Evolutionary conservation across 2,329 filamentous ascomycete genomes (phyloP).

Genomic region (Apiospora rasikravindrae): DNA sequence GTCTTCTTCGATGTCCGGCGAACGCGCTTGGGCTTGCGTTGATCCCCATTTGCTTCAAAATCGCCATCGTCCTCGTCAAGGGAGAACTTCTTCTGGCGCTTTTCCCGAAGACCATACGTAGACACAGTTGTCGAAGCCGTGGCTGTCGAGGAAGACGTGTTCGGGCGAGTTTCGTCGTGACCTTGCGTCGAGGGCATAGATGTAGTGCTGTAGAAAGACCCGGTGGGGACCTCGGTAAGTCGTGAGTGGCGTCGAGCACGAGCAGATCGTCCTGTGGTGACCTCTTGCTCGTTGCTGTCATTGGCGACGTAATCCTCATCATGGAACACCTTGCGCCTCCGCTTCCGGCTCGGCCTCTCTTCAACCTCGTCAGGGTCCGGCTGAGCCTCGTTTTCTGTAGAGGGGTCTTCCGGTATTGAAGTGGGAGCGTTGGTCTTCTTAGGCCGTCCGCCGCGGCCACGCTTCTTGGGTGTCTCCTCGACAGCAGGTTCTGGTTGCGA

Average conservation of each 20-base stretch:
- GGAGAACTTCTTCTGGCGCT: constrained; percentile 59
- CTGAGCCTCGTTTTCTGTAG: constrained; percentile 23
- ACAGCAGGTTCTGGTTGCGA: constrained; percentile 26
- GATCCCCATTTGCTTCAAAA: constrained; percentile 31
- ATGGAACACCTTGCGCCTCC: constrained; percentile 23
- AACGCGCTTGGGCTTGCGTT: constrained; percentile 37
- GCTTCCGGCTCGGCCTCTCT: constrained; percentile 25
- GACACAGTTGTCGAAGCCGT: constrained; percentile 56
- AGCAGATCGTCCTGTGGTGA: not conserved
- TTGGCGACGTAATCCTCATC: constrained; percentile 22
- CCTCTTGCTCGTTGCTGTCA: constrained; percentile 13
- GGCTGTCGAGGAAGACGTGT: constrained; percentile 58
- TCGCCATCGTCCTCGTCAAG: constrained; percentile 49
- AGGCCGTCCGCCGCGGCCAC: constrained; percentile 38
- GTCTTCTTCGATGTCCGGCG: constrained; percentile 36
- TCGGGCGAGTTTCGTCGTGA: constrained; percentile 56
- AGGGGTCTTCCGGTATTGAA: constrained; percentile 28
- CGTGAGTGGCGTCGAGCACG: constrained; percentile 28
- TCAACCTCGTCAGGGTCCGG: constrained; percentile 22
- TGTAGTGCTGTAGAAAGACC: constrained; percentile 46
- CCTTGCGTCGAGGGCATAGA: constrained; percentile 40
- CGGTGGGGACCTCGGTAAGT: constrained; percentile 44
- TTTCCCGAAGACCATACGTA: constrained; percentile 58
- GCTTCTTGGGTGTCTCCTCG: constrained; percentile 36
- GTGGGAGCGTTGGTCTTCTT: constrained; percentile 35